These are phyloP conservation scores for Termitomyces heimii DNA, from an alignment of 768 basidiomycete genomes.

Conservation along the genomic window DNA sequence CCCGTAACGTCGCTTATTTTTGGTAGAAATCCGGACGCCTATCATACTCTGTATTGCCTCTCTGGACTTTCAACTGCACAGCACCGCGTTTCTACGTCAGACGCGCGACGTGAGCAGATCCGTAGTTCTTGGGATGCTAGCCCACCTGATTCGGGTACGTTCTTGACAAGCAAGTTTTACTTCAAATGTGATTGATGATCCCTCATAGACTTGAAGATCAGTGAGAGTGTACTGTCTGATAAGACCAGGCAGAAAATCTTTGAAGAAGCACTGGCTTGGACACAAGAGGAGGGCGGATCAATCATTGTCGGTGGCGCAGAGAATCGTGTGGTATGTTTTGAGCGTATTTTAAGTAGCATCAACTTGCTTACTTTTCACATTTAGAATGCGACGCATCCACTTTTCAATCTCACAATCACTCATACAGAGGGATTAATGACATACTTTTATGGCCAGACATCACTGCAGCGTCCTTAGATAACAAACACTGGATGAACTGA, in stretches of 20 bases:
- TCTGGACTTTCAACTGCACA: conserved; percentile 88
- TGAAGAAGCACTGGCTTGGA: conserved; percentile 54
- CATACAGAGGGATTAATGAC: conserved; percentile 63
- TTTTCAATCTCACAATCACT: conserved; percentile 71
- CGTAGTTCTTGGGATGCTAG: conserved; percentile 30
- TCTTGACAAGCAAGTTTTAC: neutral
- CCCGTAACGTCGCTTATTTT: neutral
- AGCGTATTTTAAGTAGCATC: neutral
- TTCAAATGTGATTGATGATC: conserved; percentile 8
- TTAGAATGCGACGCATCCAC: conserved; percentile 78
- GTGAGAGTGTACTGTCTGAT: conserved; percentile 17
- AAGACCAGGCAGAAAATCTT: conserved; percentile 34
- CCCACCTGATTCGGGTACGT: conserved; percentile 1
- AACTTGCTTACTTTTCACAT: neutral
- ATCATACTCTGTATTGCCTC: conserved; percentile 92
- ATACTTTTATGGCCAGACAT: conserved; percentile 63
- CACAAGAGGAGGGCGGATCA: conserved; percentile 56
- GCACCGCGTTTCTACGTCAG: conserved; percentile 58
- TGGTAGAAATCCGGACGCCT: conserved; percentile 78
- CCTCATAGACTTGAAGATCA: conserved; percentile 27
- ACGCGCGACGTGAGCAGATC: conserved; percentile 26
- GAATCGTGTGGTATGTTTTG: conserved; percentile 54
- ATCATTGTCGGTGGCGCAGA: conserved; percentile 50
- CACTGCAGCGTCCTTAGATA: conserved; percentile 28
- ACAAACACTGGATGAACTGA: neutral